Base-by-base conservation (phyloP, 2,329 filamentous ascomycete species). In the Furcasterigmium sp. region DNA sequence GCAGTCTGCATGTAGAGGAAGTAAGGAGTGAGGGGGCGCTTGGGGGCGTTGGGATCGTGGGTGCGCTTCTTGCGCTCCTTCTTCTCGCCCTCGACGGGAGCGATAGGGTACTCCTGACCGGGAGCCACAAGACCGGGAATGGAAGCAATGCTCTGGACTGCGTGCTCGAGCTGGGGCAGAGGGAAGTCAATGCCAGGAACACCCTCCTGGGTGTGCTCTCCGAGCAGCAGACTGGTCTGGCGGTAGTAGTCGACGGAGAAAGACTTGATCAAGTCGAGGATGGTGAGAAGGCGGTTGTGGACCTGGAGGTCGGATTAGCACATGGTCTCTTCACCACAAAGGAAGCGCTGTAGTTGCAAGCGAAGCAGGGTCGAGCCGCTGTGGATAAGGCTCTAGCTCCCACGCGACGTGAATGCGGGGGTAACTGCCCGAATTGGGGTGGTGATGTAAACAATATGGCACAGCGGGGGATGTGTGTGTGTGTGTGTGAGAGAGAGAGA, bases 1-100 rank as follows among this genome's bases (percentile, higher is more conserved):
- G 89, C 89, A 51, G 86, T 84, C 64, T 94, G 86, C 75, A 95
- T 89, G 72, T 90, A 97, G 48, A 96, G 73, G 73, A 97, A 95
- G 73, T 94, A 96, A 3, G 91, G 90, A 6, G 91, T 97, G 59
- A 96, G 67, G 8, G 91, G 91, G 40, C 91, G 83, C 79, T 96
- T 97, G 47, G 91, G 91, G 7, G 91, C 91, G 64, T 95, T 95
- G 53, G 91, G 91, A 63, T 97, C 91, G 58, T 87, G 83, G 34
- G 82, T 82, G 48, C 84, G 80, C 75, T 91, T 91, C 77, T 93
- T 91, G 65, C 87, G 84, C 76, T 93, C 90, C 76, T 90, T 90
- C 77, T 89, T 86, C n/a, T n/a, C n/a, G 63, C 82, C 80, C 57
- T 82, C 78, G 9, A 71, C 76, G 2, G 66, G n/a, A 10, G 32